These are phyloP conservation scores for Tylopilus balloui DNA, from an alignment of 768 basidiomycete species.

Conservation along the genomic window DNA sequence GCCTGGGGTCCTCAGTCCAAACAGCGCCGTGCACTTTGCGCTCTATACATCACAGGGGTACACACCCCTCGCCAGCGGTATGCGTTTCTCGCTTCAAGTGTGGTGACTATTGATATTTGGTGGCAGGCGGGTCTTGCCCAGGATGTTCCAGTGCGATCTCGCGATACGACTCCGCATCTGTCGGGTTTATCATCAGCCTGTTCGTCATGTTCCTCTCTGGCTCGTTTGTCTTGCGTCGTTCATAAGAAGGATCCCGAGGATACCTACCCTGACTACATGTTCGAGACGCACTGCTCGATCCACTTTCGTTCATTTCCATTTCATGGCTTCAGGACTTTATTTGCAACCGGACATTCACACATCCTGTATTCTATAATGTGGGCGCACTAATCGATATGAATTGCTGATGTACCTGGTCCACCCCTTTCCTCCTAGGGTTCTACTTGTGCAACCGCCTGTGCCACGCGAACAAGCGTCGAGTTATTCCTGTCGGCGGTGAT, in stretches of 20 bases:
- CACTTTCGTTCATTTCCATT: neutral
- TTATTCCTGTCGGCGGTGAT: too few relatives aligned
- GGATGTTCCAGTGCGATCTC: constrained; percentile 21
- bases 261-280: neutral
- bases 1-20: constrained; percentile 49
- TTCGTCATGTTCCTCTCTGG: constrained; percentile 21
- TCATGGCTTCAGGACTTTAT: neutral
- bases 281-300: neutral
- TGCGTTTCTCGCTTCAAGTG: neutral
- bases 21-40: constrained; percentile 50
- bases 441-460: neutral
- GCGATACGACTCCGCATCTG: constrained; percentile 11
- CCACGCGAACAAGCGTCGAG: too few relatives aligned
- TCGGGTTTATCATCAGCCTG: constrained; percentile 17
- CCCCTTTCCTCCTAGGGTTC: too few relatives aligned
- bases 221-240: constrained; percentile 6
- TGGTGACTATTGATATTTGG: neutral
- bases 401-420: too few relatives aligned
- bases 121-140: constrained; percentile 16
- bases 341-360: neutral
- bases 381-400: neutral
- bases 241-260: neutral
- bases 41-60: constrained; percentile 53
- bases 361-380: neutral
- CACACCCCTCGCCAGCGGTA: constrained; percentile 43